Conservation (phyloP, 1,284 basidiomycete species). For the Trametes pubescens region DNA sequence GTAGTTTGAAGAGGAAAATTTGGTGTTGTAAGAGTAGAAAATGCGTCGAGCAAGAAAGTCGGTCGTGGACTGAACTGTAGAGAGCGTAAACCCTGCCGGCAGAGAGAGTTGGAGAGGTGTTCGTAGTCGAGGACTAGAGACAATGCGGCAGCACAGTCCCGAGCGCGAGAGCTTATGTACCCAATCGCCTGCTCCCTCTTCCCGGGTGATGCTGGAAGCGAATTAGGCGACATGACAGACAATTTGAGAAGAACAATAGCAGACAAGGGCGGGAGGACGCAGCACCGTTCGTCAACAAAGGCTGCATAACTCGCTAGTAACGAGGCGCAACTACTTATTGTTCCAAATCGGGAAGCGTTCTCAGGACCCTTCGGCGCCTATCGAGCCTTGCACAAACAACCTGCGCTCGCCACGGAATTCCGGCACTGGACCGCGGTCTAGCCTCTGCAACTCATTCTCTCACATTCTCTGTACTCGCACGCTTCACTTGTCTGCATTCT, state of each 20-base stretch:
- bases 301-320: slow-evolving; percentile 22
- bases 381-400: slow-evolving; percentile 7
- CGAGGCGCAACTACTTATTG: slow-evolving; percentile 28
- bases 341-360: slow-evolving; percentile 20
- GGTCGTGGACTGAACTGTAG: slow-evolving; percentile 21
- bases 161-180: slow-evolving; percentile 25
- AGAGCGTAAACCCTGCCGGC: slow-evolving; percentile 35
- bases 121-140: slow-evolving; percentile 18
- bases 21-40: not conserved
- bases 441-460: not conserved
- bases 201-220: slow-evolving; percentile 16
- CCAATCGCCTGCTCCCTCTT: slow-evolving; percentile 13
- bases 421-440: not conserved
- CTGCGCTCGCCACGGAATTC: too few species aligned
- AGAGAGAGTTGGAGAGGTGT: slow-evolving; percentile 28
- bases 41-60: slow-evolving; percentile 11
- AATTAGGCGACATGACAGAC: slow-evolving; percentile 17
- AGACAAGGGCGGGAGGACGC: slow-evolving; percentile 23
- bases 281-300: slow-evolving; percentile 29
- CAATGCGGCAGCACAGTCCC: slow-evolving; percentile 20
- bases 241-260: slow-evolving; percentile 33
- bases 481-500: not conserved
- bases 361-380: not conserved
- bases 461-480: too few species aligned
- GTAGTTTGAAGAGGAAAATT: not conserved